phyloP scores from a whole-genome alignment of 2,329 filamentous ascomycete genomes.

The Calonectria pseudoreteaudii region DNA sequence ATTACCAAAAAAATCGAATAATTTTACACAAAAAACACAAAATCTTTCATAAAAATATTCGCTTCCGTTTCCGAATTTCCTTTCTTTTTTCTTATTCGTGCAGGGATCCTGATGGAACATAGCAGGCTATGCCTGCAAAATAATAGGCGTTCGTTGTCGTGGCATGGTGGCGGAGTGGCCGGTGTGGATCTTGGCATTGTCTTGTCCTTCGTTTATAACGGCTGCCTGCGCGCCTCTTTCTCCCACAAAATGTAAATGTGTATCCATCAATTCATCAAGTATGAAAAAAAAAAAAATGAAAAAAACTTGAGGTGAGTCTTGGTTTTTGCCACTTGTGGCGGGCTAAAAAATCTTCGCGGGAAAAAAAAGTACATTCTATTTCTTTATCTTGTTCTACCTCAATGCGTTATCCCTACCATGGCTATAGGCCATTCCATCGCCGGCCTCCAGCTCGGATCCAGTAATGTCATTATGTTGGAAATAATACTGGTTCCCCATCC shows the following conservation, averaged over 20 bases:
- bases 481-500: constrained; percentile 29
- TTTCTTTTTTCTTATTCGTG: no score
- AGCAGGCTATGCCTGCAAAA: neutral
- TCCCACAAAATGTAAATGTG: neutral
- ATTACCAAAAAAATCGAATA: neutral
- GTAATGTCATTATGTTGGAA: constrained; percentile 6
- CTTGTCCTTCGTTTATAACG: neutral
- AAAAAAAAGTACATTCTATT: neutral
- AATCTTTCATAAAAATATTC: neutral
- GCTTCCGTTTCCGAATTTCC: neutral
- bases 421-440: constrained; percentile 30
- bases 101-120: neutral
- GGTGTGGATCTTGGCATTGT: neutral
- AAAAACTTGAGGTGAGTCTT: neutral
- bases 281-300: no score
- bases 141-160: neutral
- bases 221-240: neutral
- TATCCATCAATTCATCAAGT: no score
- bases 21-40: neutral
- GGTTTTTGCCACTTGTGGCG: neutral
- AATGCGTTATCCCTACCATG: constrained; percentile 17
- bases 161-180: neutral
- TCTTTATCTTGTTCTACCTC: neutral
- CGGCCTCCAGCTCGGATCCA: constrained; percentile 19
- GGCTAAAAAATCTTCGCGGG: neutral